A percentile compares a stretch with the other conserved stretches of the same genome.
Conservation (phyloP, 1,284 basidiomycete genomes). For the Golubevia sp. region DNA sequence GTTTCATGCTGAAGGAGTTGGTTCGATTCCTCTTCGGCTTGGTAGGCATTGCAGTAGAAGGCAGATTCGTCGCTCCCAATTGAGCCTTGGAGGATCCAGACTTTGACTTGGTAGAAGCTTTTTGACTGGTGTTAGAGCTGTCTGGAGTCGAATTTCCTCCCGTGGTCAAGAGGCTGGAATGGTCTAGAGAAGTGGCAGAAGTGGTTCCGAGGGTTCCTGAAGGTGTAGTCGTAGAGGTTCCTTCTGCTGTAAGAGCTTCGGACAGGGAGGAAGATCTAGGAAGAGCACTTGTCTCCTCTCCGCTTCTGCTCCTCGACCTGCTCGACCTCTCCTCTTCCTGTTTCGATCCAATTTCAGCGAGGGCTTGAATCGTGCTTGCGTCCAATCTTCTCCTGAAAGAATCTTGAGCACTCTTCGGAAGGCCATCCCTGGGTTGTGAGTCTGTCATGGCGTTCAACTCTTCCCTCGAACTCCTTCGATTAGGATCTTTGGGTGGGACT, state of each 20-base stretch:
- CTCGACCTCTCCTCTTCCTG: neutral
- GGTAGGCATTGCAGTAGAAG: neutral
- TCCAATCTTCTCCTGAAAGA: constrained; percentile 4
- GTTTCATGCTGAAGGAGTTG: constrained; percentile 25
- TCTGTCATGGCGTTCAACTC: neutral
- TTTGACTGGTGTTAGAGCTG: neutral
- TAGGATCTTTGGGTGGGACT: constrained; percentile 21
- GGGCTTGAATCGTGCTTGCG: neutral
- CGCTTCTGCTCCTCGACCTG: neutral
- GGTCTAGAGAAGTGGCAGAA: neutral
- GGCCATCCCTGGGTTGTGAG: neutral
- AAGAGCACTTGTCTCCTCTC: neutral
- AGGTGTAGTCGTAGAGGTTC: neutral
- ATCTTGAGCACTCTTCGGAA: constrained; percentile 3
- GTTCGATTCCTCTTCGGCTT: constrained; percentile 19
- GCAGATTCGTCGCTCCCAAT: too few species aligned
- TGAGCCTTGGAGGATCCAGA: neutral
- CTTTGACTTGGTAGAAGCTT: neutral
- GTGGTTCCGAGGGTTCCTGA: neutral
- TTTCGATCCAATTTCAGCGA: neutral
- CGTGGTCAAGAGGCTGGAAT: neutral
- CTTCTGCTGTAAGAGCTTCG: neutral
- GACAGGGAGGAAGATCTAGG: neutral
- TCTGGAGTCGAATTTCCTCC: neutral
- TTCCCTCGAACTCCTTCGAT: neutral